These are phyloP conservation scores for Kodamaea jinghongensis DNA, from an alignment of 805 yeast genomes.

Conservation along the genomic window DNA sequence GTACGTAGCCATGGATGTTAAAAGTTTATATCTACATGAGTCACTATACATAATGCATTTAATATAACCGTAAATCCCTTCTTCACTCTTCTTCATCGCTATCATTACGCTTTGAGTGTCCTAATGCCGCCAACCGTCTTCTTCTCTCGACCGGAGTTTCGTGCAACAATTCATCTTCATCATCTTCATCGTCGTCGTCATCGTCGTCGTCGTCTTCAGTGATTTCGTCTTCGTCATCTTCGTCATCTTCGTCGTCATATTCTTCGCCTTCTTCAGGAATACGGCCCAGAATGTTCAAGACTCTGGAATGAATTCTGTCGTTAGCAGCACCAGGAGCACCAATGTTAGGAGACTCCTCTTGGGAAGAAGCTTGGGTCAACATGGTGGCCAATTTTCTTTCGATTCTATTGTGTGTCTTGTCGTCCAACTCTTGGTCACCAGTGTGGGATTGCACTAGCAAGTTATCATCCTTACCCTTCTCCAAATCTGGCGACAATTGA, in stretches of 20 bases:
- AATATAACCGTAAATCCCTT: constrained; percentile 13
- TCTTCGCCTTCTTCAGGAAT: constrained; percentile 14
- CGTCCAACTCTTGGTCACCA: neutral
- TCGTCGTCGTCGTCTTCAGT: constrained; percentile 11
- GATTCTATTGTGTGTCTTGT: constrained; percentile 14
- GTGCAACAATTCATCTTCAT: constrained; percentile 22
- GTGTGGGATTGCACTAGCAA: constrained; percentile 1
- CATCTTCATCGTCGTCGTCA: constrained; percentile 21
- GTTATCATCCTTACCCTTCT: constrained; percentile 4
- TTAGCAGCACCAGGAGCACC: constrained; percentile 5
- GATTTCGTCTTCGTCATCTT: constrained; percentile 14
- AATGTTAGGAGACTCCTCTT: constrained; percentile 3
- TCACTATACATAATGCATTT: no score
- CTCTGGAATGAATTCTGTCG: constrained; percentile 7
- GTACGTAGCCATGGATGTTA: no score
- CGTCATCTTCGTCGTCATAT: constrained; percentile 22
- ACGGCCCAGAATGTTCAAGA: constrained; percentile 4
- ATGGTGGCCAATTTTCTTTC: constrained; percentile 18
- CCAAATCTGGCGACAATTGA: constrained; percentile 5
- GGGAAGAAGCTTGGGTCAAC: constrained; percentile 10
- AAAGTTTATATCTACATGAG: no score
- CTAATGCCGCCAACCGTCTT: constrained; percentile 60
- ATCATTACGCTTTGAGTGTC: constrained; percentile 40
- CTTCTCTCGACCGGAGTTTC: constrained; percentile 69
- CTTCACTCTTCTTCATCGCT: constrained; percentile 51